Evolutionary conservation across 257 asterid species (phyloP).

Genomic region (Gynochthodes officinalis): DNA sequence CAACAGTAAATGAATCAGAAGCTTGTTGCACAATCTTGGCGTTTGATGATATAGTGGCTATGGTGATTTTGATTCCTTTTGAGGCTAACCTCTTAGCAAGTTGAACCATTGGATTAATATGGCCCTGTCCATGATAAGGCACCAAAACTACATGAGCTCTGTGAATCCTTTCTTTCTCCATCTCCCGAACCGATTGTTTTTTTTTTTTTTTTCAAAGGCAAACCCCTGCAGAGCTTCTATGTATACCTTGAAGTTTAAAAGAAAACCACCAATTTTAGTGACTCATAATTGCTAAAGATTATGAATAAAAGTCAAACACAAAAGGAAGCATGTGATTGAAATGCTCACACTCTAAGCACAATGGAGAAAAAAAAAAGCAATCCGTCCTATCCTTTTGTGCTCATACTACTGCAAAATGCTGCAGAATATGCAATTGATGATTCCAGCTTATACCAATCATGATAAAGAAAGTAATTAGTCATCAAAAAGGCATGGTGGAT

Average conservation of each 20-base stretch:
- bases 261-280: background rate
- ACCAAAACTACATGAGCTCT: slow-evolving; percentile 43
- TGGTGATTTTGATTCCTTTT: slow-evolving; percentile 47
- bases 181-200: slow-evolving; percentile 12
- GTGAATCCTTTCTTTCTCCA: slow-evolving; percentile 32
- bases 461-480: background rate
- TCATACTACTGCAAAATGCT: background rate
- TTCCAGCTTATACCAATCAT: background rate
- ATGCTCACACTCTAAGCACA: background rate
- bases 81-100: slow-evolving; percentile 50
- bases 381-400: background rate
- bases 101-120: slow-evolving; percentile 57
- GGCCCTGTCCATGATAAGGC: slow-evolving; percentile 66
- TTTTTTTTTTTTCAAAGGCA: background rate
- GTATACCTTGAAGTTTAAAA: background rate
- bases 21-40: slow-evolving; percentile 30
- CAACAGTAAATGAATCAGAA: slow-evolving; percentile 24
- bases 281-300: background rate
- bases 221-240: background rate
- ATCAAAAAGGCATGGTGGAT: background rate
- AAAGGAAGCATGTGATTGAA: background rate
- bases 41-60: slow-evolving; percentile 42
- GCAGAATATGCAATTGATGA: background rate
- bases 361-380: background rate
- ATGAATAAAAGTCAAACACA: background rate